These are phyloP conservation scores for Corymbia citriodora DNA, from an alignment of 441 rosid genomes.

Conservation along the genomic window DNA sequence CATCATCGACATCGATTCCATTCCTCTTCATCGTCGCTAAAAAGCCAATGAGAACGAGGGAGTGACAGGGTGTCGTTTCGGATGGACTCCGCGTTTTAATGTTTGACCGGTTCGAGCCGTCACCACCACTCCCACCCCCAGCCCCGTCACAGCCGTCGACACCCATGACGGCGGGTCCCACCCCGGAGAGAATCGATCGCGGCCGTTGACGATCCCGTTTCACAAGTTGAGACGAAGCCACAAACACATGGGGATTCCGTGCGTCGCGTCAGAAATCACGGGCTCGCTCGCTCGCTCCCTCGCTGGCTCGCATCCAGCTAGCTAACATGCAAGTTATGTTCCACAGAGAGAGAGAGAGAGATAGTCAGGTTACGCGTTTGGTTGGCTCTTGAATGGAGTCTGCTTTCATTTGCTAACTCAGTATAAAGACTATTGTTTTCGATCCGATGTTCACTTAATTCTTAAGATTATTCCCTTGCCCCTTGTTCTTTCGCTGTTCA, in stretches of 20 bases:
- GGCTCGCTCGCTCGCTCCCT: slow-evolving; percentile 6
- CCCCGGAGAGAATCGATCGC: background rate
- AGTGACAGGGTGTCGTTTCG: background rate
- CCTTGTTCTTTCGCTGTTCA: background rate
- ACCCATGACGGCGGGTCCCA: background rate
- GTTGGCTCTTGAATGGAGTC: background rate
- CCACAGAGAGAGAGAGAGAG: background rate
- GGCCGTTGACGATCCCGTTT: slow-evolving; percentile 11
- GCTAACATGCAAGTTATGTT: background rate
- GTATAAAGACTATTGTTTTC: background rate
- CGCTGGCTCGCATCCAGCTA: background rate
- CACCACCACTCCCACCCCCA: background rate
- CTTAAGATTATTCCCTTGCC: background rate
- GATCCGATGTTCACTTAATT: background rate
- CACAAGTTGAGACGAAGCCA: background rate
- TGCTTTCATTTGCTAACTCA: background rate
- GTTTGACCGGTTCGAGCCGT: background rate
- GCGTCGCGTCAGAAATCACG: slow-evolving; percentile 34
- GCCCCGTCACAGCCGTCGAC: background rate
- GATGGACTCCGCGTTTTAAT: background rate
- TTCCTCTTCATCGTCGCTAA: background rate
- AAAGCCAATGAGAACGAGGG: background rate
- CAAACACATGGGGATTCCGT: slow-evolving; percentile 20
- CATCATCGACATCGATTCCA: background rate
- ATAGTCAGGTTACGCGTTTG: background rate